Base-by-base conservation (phyloP, 2,329 filamentous ascomycete genomes). In the Berkeleyomyces rouxiae region DNA sequence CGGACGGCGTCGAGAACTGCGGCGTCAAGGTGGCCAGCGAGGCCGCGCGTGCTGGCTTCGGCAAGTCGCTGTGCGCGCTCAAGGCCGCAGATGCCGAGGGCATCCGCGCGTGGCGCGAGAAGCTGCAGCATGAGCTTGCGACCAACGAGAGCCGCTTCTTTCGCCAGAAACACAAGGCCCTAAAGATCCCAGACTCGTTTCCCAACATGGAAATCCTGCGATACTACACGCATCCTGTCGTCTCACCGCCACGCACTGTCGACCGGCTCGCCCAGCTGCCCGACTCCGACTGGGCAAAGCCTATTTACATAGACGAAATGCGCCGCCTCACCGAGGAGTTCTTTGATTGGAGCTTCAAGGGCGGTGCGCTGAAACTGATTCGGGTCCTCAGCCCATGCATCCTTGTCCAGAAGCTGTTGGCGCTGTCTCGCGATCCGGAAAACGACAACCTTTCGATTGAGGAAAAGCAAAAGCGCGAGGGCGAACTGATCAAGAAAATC, bases 1-100 rank as follows among this genome's bases (percentile, higher is more conserved):
- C 91, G 0, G 88, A 90, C 62, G 93, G 93, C 0, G 86, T 99
- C 13, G 84, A 88, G 0, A 87, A 88, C 3, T 95, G 91, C 68
- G 93, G 93, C 1, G 83, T 90, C 58, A 95, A 92, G 70, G 78
- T 91, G 9, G 92, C 93, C 0, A 93, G 88, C 67, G 90, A 96
- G 71, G 95, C 93, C 61, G 91, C 91, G 42, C 83, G 83, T 68
- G 93, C 90, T 61, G 90, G 91, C 0, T 97, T 92, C 72, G 93
- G 92, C 1, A 81, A 78, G 64, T 82, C 86, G 43, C 74, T 97
- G 3, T 92, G 87, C 70, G 77, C 74, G 1, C 73, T 93, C 37
- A 79, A 82, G 63, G 77, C 74, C 42, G 77, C 79, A 4, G 84
- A 91, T 67, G 73, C 73, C 2, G 74, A 72, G 0, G 85, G 79